Conservation (phyloP, 2,329 filamentous ascomycete species). For the Dichotomopilus funicola region DNA sequence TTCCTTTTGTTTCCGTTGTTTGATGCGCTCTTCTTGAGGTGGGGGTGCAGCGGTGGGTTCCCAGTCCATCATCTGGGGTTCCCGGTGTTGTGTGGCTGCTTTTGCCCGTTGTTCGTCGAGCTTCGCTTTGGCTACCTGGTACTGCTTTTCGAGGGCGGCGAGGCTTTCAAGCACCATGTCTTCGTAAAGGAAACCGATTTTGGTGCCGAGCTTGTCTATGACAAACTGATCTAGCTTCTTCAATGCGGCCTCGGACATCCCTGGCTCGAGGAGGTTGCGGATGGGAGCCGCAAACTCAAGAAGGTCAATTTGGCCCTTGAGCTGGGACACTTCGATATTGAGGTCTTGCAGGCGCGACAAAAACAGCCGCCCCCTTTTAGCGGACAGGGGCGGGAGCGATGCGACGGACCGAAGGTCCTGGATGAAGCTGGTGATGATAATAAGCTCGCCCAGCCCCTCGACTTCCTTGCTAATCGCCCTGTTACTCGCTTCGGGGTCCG, state of each 20-base stretch:
- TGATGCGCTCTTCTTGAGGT: conserved; percentile 24
- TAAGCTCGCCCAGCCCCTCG: conserved; percentile 32
- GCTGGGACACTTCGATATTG: conserved; percentile 32
- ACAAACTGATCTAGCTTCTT: conserved; percentile 27
- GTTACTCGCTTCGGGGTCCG: conserved; percentile 30
- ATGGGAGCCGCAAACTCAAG: conserved; percentile 36
- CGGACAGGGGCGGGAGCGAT: conserved; percentile 33
- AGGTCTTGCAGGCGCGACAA: conserved; percentile 29
- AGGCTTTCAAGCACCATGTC: conserved; percentile 37
- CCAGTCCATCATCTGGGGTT: conserved; percentile 19
- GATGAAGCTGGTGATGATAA: conserved; percentile 34
- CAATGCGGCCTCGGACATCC: conserved; percentile 32
- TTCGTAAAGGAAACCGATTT: conserved; percentile 39
- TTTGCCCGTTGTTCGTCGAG: conserved; percentile 2
- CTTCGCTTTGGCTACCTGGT: conserved; percentile 24
- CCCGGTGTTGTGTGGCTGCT: neutral
- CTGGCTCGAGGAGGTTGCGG: conserved; percentile 36
- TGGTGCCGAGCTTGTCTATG: conserved; percentile 32
- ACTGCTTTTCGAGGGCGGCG: conserved; percentile 27
- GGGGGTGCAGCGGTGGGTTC: conserved; percentile 16
- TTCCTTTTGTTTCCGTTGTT: conserved; percentile 35
- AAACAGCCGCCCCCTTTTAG: conserved; percentile 36
- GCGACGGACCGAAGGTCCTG: conserved; percentile 32
- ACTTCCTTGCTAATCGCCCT: conserved; percentile 30
- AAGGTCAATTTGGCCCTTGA: conserved; percentile 34